A percentile compares a stretch with the other conserved stretches of the same genome.
Evolutionary conservation across 306 rosid genomes (phyloP).

Genomic region (Pterocarpus macrocarpus): DNA sequence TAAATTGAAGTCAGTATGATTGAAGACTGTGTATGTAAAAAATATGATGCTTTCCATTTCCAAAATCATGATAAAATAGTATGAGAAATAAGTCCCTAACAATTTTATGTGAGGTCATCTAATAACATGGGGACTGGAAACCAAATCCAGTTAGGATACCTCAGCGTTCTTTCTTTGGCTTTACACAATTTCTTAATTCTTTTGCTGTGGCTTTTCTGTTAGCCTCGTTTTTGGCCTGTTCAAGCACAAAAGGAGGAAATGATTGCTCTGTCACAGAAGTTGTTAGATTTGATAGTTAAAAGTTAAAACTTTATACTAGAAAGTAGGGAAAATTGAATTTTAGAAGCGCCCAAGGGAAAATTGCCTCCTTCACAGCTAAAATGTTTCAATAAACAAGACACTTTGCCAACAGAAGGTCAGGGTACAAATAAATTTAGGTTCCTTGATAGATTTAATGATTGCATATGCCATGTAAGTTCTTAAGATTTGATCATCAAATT

Average conservation of each 20-base stretch:
- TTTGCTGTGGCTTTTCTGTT: constrained; percentile 92
- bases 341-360: background rate
- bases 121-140: constrained; percentile 14
- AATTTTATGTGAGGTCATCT: constrained; percentile 13
- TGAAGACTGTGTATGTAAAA: background rate
- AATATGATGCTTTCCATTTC: constrained; percentile 17
- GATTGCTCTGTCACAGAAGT: constrained; percentile 26
- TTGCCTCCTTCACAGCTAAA: background rate
- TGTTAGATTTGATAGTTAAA: constrained; percentile 29
- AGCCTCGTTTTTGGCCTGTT: constrained; percentile 93
- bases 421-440: background rate
- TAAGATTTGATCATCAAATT: constrained; percentile 19
- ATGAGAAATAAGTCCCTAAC: constrained; percentile 14
- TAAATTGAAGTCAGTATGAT: constrained; percentile 24
- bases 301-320: constrained; percentile 35
- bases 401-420: background rate
- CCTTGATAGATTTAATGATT: background rate
- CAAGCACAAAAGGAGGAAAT: constrained; percentile 43
- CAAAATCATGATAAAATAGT: background rate
- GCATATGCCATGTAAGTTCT: background rate
- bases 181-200: constrained; percentile 85
- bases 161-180: constrained; percentile 91
- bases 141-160: constrained; percentile 57
- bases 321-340: background rate
- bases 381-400: background rate